Base-by-base conservation (phyloP, 768 basidiomycete genomes). In the Suillus tomentosus region DNA sequence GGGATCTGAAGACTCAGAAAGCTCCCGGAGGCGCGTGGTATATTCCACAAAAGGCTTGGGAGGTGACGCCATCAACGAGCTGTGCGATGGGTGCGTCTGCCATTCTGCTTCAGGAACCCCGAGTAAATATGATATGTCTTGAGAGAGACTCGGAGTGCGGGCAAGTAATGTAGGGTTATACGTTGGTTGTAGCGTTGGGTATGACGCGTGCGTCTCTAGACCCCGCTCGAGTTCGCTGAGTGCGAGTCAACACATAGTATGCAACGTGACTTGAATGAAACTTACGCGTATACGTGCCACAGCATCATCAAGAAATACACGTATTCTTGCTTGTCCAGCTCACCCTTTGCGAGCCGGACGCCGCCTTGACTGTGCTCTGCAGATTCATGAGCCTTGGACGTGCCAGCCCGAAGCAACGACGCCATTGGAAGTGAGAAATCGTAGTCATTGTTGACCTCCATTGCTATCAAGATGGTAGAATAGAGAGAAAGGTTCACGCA, bases 201-300 rank as follows among this genome's bases (percentile, higher is more conserved):
- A 80, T 45, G 83, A 77, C 37, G 85, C 81, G 76, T 92, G 87
- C 62, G 79, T 74, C 62, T 87, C 86, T 19, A 89, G 77, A 6
- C 79, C 85, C 43, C 74, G 73, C 71, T 90, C 88, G 53, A 90
- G 79, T 10, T 82, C 77, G 63, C 88, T 88, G 69, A 27, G 31
- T 17, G 27, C 5, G 17, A 53, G 27, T 17, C 47, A 65, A 42
- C 39, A 45, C 15, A 19, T 15, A 37, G 7, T 19, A 17, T 9
- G n/a, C 19, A 24, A 53, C 42, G 39, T 54, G 42, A 10, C 50
- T 61, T 39, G 53, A 37, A 70, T 42, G 62, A 17, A 61, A 78
- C 87, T 75, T 68, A 93, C 91, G 85, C 79, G 77, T 94, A 95
- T 34, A 94, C 77, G 68, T 91, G 83, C 86, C 89, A 92, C 27